Percentiles rank a stretch among this genome's conserved stretches.
These are phyloP conservation scores for Solanum sitiens DNA, from an alignment of 257 asterid genomes.

Conservation along the genomic window DNA sequence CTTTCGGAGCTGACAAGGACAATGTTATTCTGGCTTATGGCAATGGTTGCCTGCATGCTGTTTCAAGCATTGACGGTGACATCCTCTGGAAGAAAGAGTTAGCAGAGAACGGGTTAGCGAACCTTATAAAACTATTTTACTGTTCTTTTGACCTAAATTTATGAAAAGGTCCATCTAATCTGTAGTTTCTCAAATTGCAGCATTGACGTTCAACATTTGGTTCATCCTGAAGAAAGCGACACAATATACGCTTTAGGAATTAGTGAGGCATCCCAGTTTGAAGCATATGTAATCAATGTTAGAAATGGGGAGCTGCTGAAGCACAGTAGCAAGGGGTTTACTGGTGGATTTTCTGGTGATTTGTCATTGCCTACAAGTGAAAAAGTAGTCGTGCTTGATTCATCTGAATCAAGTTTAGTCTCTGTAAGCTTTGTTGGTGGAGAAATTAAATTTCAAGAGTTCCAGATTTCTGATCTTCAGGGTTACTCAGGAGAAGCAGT, in stretches of 20 bases:
- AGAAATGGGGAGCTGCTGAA: slow-evolving; percentile 64
- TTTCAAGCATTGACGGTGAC: slow-evolving; percentile 84
- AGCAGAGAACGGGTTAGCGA: slow-evolving; percentile 62
- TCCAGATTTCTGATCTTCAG: slow-evolving; percentile 44
- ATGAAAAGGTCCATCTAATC: not conserved
- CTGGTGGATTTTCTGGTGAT: slow-evolving; percentile 80
- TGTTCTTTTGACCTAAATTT: not conserved
- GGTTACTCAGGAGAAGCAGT: slow-evolving; percentile 45
- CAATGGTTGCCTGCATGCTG: slow-evolving; percentile 71
- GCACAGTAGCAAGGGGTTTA: slow-evolving; percentile 34
- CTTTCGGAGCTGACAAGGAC: slow-evolving; percentile 60
- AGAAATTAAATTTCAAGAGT: slow-evolving; percentile 49
- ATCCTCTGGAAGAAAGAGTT: slow-evolving; percentile 80
- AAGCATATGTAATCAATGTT: slow-evolving; percentile 45
- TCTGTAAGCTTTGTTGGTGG: slow-evolving; percentile 49
- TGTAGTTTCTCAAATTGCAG: slow-evolving; percentile 38
- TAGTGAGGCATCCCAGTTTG: slow-evolving; percentile 43
- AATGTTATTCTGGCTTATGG: slow-evolving; percentile 55
- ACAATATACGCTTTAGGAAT: slow-evolving; percentile 57
- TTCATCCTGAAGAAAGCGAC: slow-evolving; percentile 63
- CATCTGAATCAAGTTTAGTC: slow-evolving; percentile 56
- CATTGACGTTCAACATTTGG: slow-evolving; percentile 43
- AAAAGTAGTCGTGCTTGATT: slow-evolving; percentile 67
- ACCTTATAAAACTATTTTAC: not conserved
- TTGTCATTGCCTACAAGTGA: slow-evolving; percentile 48